Base-by-base conservation (phyloP, 345 rosid species). In the Corchorus capsularis region DNA sequence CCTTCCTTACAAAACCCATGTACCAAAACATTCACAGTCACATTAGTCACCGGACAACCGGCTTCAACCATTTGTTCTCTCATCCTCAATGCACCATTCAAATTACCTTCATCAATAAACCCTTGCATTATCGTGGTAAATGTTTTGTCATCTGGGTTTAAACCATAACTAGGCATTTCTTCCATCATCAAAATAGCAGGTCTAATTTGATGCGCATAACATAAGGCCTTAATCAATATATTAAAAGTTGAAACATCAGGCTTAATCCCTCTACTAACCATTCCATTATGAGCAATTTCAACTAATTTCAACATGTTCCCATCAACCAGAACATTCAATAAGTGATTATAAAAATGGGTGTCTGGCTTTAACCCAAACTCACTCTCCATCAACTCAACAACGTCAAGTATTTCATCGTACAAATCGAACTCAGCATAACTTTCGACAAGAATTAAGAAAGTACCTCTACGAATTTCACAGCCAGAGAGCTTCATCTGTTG, bases 101-200 rank as follows among this genome's bases (percentile, higher is more conserved):
- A 75, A 73, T 93, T 85, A 1, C 98, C 98, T 77, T 92, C 96
- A 79, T 90, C 94, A 13, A 93, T 88, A 77, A 79, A 90, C 22
- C 98, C 99, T 71, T 93, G 93, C 93, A 95, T 95, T 67, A 95
- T 74, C 1, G 96, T 95, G 2, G 94, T 93, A 81, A 88, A 93
- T 0, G 97, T 90, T 78, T 86, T 90, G 91, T 95, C 97, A 63
- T 93, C 98, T 0, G 97, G 98, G 3, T 70, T 80, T 54, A 92
- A 75, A 74, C 91, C 91, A 57, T 89, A 84, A 77, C 77, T 82
- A 1, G 82, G 75, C 99, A 95, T 93, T 79, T 93, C 99, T 79
- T 93, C 97, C 94, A 93, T 86, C 94, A 95, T 85, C 82, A 90
- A 84, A 59, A 89, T 69, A 8, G 98, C 94, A 34, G 96, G 90